phyloP scores from a whole-genome alignment of 2,329 filamentous ascomycete species.

The Macroventuria anomochaeta region DNA sequence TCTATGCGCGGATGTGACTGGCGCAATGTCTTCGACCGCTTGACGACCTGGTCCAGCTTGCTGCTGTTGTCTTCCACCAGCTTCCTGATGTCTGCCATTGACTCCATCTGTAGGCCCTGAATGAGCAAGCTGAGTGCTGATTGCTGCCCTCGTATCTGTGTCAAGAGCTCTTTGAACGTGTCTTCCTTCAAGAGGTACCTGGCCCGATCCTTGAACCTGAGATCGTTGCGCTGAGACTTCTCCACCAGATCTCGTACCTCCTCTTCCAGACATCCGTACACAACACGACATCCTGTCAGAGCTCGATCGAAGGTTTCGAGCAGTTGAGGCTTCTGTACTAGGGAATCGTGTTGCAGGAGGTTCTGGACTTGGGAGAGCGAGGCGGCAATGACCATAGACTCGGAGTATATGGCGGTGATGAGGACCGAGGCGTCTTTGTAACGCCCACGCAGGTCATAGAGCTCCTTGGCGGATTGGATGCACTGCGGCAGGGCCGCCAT shows the following conservation, averaged over 20 bases:
- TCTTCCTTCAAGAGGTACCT: conserved; percentile 44
- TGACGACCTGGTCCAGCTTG: conserved; percentile 36
- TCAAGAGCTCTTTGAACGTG: conserved; percentile 43
- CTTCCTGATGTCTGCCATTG: conserved; percentile 40
- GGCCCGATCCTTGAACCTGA: conserved; percentile 34
- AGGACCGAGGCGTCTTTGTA: conserved; percentile 42
- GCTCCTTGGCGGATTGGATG: conserved; percentile 38
- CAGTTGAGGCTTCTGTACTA: conserved; percentile 39
- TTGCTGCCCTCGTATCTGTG: conserved; percentile 45
- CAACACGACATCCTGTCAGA: conserved; percentile 42
- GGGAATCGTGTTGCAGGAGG: conserved; percentile 36
- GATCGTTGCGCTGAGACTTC: conserved; percentile 29
- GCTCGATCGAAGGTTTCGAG: conserved; percentile 42
- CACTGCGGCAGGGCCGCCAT: conserved; percentile 34
- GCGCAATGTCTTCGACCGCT: conserved; percentile 34
- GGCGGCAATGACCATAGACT: conserved; percentile 44
- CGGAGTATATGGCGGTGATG: conserved; percentile 44
- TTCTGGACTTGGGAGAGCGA: conserved; percentile 42
- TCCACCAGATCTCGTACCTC: conserved; percentile 36
- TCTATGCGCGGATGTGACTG: conserved; percentile 37
- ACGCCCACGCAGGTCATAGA: conserved; percentile 38
- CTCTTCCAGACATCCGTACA: conserved; percentile 43
- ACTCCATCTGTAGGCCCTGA: conserved; percentile 47
- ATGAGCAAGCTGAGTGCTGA: conserved; percentile 42
- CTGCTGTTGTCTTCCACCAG: conserved; percentile 39